phyloP scores from a whole-genome alignment of 495 filamentous ascomycete species.

The Apodospora peruviana region DNA sequence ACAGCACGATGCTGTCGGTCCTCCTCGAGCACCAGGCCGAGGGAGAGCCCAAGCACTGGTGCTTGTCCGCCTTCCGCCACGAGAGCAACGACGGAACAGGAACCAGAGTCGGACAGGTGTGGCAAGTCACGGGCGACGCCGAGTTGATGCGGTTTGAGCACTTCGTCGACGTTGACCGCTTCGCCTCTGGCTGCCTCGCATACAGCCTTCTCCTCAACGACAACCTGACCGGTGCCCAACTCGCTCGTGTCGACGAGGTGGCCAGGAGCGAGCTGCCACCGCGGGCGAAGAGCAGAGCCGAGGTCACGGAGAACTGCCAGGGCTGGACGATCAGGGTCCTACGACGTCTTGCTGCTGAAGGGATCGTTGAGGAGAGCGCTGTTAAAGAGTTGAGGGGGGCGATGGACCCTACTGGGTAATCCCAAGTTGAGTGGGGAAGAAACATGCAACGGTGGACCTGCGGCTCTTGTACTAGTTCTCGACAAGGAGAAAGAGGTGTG shows the following conservation, averaged over 20 bases:
- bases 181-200: neutral
- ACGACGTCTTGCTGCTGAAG: neutral
- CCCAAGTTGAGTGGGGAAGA: neutral
- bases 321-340: conserved; percentile 11
- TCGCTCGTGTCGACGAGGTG: conserved; percentile 3
- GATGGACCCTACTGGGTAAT: conserved; percentile 4
- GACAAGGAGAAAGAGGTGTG: no score
- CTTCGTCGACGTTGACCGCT: conserved; percentile 1
- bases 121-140: conserved; percentile 11
- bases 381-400: neutral
- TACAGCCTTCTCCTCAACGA: conserved; percentile 3
- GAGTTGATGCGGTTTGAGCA: conserved; percentile 10
- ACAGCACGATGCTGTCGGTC: conserved; percentile 3
- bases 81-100: neutral
- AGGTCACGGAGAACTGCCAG: conserved; percentile 13
- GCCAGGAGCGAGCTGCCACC: conserved; percentile 3
- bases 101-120: neutral
- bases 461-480: neutral
- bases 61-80: neutral
- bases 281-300: conserved; percentile 2
- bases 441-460: neutral
- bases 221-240: conserved; percentile 1
- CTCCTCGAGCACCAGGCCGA: conserved; percentile 7
- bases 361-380: neutral
- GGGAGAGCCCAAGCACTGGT: conserved; percentile 11